Conservation (phyloP, 495 filamentous ascomycete genomes). For the Neurospora sublineolata region DNA sequence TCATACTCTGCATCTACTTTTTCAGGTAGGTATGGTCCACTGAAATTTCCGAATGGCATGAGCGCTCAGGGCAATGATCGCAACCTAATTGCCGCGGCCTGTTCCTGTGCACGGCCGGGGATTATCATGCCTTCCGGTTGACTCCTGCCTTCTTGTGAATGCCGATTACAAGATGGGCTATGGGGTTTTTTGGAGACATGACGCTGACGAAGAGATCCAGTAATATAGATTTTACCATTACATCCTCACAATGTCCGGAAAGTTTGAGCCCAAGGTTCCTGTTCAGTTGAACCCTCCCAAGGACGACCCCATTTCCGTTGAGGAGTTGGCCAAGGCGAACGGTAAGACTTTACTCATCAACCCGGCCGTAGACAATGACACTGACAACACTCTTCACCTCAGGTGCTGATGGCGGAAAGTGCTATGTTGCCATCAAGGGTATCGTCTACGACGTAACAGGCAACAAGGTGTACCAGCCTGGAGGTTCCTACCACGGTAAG, state of each 20-base stretch:
- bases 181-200: background rate
- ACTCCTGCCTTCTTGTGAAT: background rate
- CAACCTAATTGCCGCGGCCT: no score
- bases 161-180: background rate
- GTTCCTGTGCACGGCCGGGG: background rate
- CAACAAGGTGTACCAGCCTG: conserved; percentile 75
- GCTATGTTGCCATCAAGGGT: conserved; percentile 92
- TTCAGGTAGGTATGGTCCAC: background rate
- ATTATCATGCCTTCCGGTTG: background rate
- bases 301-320: conserved; percentile 65
- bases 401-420: conserved; percentile 54
- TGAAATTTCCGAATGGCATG: background rate
- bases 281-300: conserved; percentile 78
- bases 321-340: conserved; percentile 68
- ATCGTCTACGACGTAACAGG: conserved; percentile 86
- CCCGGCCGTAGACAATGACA: background rate
- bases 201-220: background rate
- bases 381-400: conserved; percentile 7
- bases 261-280: conserved; percentile 76
- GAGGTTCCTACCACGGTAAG: conserved; percentile 74
- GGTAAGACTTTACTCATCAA: conserved; percentile 40
- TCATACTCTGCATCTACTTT: background rate
- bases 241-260: conserved; percentile 41
- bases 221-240: background rate
- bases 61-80: background rate